Evolutionary conservation across 164 flowering plant genomes (phyloP).

Genomic region (Malania oleifera): DNA sequence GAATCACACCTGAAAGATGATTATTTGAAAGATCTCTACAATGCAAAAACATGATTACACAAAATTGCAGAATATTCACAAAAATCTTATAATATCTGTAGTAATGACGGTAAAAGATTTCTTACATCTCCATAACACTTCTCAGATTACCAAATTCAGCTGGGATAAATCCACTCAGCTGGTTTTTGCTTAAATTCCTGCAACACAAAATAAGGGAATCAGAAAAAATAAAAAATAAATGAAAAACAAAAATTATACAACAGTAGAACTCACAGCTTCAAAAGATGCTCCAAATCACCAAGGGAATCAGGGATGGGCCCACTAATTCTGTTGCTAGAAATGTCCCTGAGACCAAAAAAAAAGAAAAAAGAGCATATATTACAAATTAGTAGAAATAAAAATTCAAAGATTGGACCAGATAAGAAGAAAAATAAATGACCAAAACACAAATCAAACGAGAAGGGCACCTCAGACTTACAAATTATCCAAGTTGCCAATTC

Average conservation of each 20-base stretch:
- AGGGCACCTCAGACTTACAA: constrained; percentile 47
- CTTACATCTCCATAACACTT: constrained; percentile 89
- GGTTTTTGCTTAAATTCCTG: constrained; percentile 81
- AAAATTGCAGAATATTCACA: neutral
- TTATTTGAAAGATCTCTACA: constrained; percentile 79
- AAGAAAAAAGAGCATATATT: neutral
- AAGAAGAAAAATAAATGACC: neutral
- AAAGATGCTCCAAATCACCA: constrained; percentile 94
- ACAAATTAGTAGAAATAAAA: neutral
- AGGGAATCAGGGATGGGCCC: constrained; percentile 79
- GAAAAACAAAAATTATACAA: neutral
- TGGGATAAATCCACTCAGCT: constrained; percentile 59
- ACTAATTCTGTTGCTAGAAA: constrained; percentile 66
- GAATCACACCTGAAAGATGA: constrained; percentile 64
- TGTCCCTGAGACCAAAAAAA: constrained; percentile 52
- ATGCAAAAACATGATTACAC: constrained; percentile 6
- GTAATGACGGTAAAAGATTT: neutral
- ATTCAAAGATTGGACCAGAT: neutral
- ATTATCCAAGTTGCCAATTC: constrained; percentile 85
- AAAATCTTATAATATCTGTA: neutral
- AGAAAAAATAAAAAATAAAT: constrained; percentile 6
- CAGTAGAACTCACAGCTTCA: constrained; percentile 63
- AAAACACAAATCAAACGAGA: neutral
- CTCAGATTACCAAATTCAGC: constrained; percentile 88
- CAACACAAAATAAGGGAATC: constrained; percentile 2